These are phyloP conservation scores for Gaeumannomyces sp. DNA, from an alignment of 2,329 filamentous ascomycete species.

Conservation along the genomic window DNA sequence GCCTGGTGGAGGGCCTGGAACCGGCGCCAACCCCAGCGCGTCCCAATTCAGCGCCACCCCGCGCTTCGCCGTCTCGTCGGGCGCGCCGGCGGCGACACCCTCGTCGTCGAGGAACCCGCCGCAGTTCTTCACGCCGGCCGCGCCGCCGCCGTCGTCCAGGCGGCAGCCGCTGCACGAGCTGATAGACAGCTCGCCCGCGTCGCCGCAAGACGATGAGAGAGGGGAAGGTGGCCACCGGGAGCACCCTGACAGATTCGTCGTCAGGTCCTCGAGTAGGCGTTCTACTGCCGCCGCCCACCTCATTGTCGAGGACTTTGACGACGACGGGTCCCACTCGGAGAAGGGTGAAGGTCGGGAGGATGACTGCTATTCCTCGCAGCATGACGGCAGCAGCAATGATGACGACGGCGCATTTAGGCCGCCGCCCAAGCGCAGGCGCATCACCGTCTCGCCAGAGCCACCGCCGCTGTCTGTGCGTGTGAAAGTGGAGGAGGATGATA, in stretches of 20 bases:
- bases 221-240: neutral
- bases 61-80: slow-evolving; percentile 9
- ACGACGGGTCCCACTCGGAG: neutral
- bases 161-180: slow-evolving; percentile 4
- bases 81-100: slow-evolving; percentile 4
- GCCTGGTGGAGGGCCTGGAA: neutral
- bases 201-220: neutral
- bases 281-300: neutral
- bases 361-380: neutral
- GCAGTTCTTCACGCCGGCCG: neutral
- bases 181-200: slow-evolving; percentile 10
- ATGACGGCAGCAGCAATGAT: neutral
- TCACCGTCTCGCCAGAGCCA: slow-evolving; percentile 9
- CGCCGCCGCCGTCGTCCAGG: neutral
- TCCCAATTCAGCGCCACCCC: slow-evolving; percentile 10
- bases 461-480: neutral
- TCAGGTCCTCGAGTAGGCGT: neutral
- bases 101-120: neutral
- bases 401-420: slow-evolving; percentile 22
- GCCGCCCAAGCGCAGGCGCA: slow-evolving; percentile 25
- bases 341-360: neutral
- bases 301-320: slow-evolving; percentile 8
- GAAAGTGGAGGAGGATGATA: neutral
- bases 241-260: neutral
- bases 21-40: neutral